A percentile compares a stretch with the other conserved stretches of the same genome.
Conservation (phyloP, 163 green algal species). For the Scenedesmus sp. region DNA sequence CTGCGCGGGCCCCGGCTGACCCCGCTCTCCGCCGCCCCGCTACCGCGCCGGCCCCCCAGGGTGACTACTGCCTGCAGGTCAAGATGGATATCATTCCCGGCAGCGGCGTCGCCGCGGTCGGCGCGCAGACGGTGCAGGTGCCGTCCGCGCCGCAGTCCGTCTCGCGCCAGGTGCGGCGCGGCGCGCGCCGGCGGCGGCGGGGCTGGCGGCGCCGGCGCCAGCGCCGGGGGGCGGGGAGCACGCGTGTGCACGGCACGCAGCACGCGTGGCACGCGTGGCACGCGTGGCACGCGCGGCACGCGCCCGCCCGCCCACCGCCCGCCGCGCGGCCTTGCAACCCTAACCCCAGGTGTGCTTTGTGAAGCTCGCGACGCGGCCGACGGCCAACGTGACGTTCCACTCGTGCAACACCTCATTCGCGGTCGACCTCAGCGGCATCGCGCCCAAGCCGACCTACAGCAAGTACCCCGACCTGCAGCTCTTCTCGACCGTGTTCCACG, state of each 20-base stretch:
- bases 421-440: constrained; percentile 45
- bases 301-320: too few relatives aligned
- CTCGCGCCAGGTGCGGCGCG: constrained; percentile 28
- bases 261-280: too few relatives aligned
- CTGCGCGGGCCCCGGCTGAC: too few relatives aligned
- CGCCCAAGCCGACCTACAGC: constrained; percentile 18
- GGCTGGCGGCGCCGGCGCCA: too few relatives aligned
- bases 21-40: too few relatives aligned
- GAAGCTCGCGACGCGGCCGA: constrained; percentile 34
- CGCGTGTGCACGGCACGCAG: too few relatives aligned
- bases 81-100: constrained; percentile 48
- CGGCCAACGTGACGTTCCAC: constrained; percentile 43
- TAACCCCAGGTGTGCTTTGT: constrained; percentile 45
- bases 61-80: constrained; percentile 46
- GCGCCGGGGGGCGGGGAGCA: too few relatives aligned
- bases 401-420: constrained; percentile 47
- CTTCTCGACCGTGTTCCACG: constrained; percentile 46
- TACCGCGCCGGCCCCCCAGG: too few relatives aligned
- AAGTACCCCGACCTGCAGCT: constrained; percentile 44
- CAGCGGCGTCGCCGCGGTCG: constrained; percentile 38
- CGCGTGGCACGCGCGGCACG: too few relatives aligned
- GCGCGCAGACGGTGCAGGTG: constrained; percentile 36
- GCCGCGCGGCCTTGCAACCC: too few relatives aligned
- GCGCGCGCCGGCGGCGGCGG: too few relatives aligned
- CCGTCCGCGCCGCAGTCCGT: constrained; percentile 22